Evolutionary conservation across 495 filamentous ascomycete species (phyloP).

Genomic region (Physcia stellaris): DNA sequence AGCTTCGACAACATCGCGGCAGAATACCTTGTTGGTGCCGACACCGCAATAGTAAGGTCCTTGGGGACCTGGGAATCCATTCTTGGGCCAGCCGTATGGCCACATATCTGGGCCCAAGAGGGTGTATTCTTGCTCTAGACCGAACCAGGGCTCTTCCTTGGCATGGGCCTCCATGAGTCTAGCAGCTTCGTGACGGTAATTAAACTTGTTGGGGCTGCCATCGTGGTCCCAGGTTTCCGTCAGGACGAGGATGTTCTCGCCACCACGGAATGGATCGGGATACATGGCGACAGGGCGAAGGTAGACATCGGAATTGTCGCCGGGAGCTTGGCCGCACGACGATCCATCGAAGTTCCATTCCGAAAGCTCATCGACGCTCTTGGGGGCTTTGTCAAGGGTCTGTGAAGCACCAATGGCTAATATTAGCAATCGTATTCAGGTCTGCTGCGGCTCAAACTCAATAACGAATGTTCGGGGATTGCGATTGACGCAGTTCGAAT

Average conservation of each 20-base stretch:
- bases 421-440: conserved; percentile 16
- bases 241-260: conserved; percentile 83
- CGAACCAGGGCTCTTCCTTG: conserved; percentile 85
- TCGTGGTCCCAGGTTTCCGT: conserved; percentile 93
- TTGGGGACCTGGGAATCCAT: conserved; percentile 92
- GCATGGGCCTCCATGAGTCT: conserved; percentile 82
- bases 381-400: conserved; percentile 61
- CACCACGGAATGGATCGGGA: conserved; percentile 83
- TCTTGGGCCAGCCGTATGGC: conserved; percentile 92
- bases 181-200: conserved; percentile 81
- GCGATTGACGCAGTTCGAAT: conserved; percentile 2
- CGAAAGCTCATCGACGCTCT: conserved; percentile 65
- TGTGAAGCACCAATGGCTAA: conserved; percentile 22
- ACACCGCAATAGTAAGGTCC: conserved; percentile 99
- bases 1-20: conserved; percentile 95
- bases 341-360: conserved; percentile 99
- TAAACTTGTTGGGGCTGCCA: conserved; percentile 97
- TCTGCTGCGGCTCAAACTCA: conserved; percentile 2
- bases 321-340: conserved; percentile 84
- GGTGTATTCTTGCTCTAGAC: conserved; percentile 96
- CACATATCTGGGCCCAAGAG: conserved; percentile 75
- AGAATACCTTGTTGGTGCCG: conserved; percentile 92
- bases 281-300: conserved; percentile 80
- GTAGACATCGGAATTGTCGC: conserved; percentile 97
- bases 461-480: not conserved